Conservation (phyloP, 2,329 filamentous ascomycete species). For the Ophiostoma perfectum region DNA sequence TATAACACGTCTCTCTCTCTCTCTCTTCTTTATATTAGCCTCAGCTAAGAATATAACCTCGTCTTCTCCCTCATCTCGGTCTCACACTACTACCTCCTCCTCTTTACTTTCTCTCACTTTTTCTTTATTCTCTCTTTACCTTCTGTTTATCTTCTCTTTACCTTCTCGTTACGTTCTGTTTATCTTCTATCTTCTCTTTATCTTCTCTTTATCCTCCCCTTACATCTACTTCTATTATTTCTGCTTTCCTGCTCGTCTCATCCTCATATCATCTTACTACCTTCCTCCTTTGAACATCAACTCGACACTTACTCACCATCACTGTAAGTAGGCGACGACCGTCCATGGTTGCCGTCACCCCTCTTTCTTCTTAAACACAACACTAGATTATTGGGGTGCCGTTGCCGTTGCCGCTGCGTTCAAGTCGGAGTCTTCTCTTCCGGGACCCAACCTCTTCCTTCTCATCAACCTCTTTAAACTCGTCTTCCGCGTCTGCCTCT, state of each 20-base stretch:
- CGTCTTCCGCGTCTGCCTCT: no score
- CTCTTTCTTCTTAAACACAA: background rate
- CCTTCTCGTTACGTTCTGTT: no score
- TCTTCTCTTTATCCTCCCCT: no score
- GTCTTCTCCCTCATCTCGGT: no score
- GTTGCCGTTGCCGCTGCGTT: background rate
- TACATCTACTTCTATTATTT: background rate
- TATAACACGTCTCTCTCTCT: background rate
- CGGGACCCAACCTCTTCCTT: no score
- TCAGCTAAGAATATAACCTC: no score
- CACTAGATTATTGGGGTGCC: background rate
- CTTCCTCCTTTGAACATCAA: background rate
- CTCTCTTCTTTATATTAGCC: background rate
- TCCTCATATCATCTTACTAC: background rate
- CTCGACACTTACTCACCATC: background rate
- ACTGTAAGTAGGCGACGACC: background rate
- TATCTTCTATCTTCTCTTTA: no score
- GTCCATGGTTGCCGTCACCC: background rate
- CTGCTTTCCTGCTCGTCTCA: slow-evolving; percentile 1
- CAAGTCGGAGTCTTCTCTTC: background rate
- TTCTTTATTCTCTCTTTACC: no score
- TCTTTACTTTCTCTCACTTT: no score
- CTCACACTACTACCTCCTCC: no score
- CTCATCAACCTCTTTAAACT: no score
- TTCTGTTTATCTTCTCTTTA: no score